Evolutionary conservation across 2,329 filamentous ascomycete genomes (phyloP), one percentile per base, ranked within the genome.

Genomic region (Aspergillus sp.): DNA sequence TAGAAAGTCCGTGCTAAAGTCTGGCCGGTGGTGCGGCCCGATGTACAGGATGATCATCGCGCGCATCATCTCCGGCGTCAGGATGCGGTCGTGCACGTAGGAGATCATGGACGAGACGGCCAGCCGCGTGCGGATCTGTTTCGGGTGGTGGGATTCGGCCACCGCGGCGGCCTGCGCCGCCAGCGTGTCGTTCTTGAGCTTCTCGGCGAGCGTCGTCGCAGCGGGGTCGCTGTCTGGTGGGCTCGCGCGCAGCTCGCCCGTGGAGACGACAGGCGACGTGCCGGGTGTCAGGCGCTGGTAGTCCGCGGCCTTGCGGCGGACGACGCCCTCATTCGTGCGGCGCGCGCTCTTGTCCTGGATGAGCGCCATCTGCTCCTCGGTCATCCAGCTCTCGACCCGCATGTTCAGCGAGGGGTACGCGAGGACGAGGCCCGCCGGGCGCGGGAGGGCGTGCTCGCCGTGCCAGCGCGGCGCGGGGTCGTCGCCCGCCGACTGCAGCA

Each of bases 321-420:
- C 77, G 50, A 97, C 88, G 21, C 84, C 82, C 52, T 82, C 81
- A 65, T 97, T 96, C 1, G 87, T 91, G 61, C 86, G 87, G 20
- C 91, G 83, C 67, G 86, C 86, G 53, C 85, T 83, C 10, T 91
- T 85, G 58, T 96, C 92, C 59, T 91, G 87, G 58, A 99, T 96
- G 55, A 99, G 76, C 0, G 90, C 85, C 90, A 97, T 96, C 69
- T 99, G 92, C 70, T 97, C 93, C 63, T 97, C 93, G 0, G 90
- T 92, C 92, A 99, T 97, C 94, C 94, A 99, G 71, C 92, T 97
- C 34, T 91, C 91, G 59, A 97, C 97, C 65, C 96, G 97, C 88
- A 97, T 91, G 65, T 97, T 94, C 54, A 99, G 76, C 0, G 88
- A 87, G 0, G 94, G 94, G 64, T 99, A 99, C 53, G 95, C 86